Evolutionary conservation across 805 yeast species (phyloP).

Genomic region (Lipomyces japonicus): DNA sequence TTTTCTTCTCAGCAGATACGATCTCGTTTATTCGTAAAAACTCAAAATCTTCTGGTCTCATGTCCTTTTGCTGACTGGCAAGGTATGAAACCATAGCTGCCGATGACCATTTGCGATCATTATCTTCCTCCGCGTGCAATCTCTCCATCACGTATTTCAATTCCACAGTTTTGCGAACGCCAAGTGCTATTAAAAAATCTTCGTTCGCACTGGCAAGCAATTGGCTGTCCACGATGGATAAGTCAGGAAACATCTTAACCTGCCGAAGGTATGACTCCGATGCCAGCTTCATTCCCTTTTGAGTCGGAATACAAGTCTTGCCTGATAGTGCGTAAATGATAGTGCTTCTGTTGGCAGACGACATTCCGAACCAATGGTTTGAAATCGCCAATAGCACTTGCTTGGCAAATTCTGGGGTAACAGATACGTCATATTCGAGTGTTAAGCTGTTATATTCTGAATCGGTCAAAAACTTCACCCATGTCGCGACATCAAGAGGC

Average conservation of each 20-base stretch:
- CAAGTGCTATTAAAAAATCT: conserved; percentile 34
- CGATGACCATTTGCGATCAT: conserved; percentile 36
- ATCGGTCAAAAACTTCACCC: conserved; percentile 30
- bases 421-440: conserved; percentile 24
- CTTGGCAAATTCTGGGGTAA: conserved; percentile 32
- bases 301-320: conserved; percentile 39
- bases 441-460: conserved; percentile 8
- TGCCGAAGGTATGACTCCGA: conserved; percentile 35
- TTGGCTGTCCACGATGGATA: conserved; percentile 35
- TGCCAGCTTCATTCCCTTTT: conserved; percentile 39
- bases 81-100: conserved; percentile 39
- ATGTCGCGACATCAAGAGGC: conserved; percentile 28
- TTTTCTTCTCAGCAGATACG: conserved; percentile 29
- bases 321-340: conserved; percentile 21
- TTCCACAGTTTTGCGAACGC: conserved; percentile 41
- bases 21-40: conserved; percentile 34
- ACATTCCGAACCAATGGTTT: conserved; percentile 32
- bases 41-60: conserved; percentile 36
- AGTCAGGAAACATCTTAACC: conserved; percentile 38
- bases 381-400: conserved; percentile 31
- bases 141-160: conserved; percentile 39
- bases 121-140: conserved; percentile 30
- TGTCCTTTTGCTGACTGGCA: conserved; percentile 29
- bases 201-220: conserved; percentile 25
- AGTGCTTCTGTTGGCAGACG: conserved; percentile 2